These are phyloP conservation scores for Pisolithus albus DNA, from an alignment of 768 basidiomycete genomes.

Conservation along the genomic window DNA sequence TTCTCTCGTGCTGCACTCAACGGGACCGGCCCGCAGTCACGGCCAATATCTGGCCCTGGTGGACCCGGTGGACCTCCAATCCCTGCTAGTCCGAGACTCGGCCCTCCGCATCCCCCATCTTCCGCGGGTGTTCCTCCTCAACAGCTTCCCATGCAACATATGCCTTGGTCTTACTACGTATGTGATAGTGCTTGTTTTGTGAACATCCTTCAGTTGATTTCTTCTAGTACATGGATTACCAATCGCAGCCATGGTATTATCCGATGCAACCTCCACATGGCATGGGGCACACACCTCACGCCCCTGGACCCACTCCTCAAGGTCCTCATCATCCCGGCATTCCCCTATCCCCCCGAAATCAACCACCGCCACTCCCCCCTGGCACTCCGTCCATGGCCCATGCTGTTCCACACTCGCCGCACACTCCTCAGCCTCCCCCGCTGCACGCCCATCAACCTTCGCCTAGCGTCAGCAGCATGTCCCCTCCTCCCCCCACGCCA, in stretches of 20 bases:
- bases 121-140: slow-evolving; percentile 45
- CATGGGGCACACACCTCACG: slow-evolving; percentile 37
- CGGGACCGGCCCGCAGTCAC: slow-evolving; percentile 41
- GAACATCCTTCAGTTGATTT: slow-evolving; percentile 4
- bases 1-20: slow-evolving; percentile 59
- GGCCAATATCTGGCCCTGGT: slow-evolving; percentile 43
- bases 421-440: slow-evolving; percentile 44
- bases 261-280: slow-evolving; percentile 21
- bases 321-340: slow-evolving; percentile 42
- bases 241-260: slow-evolving; percentile 40
- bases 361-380: slow-evolving; percentile 47
- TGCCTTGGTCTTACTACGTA: slow-evolving; percentile 55
- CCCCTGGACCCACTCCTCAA: slow-evolving; percentile 29
- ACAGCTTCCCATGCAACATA: slow-evolving; percentile 34
- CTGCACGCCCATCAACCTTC: slow-evolving; percentile 37
- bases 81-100: slow-evolving; percentile 61
- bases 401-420: slow-evolving; percentile 41
- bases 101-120: slow-evolving; percentile 47
- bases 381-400: slow-evolving; percentile 66
- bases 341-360: slow-evolving; percentile 67
- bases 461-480: slow-evolving; percentile 36
- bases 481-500: slow-evolving; percentile 66
- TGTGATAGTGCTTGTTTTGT: slow-evolving; percentile 20
- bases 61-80: slow-evolving; percentile 48
- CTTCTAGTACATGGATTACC: slow-evolving; percentile 41